These are phyloP conservation scores for Starmerella bombi DNA, from an alignment of 805 yeast species.

Conservation along the genomic window DNA sequence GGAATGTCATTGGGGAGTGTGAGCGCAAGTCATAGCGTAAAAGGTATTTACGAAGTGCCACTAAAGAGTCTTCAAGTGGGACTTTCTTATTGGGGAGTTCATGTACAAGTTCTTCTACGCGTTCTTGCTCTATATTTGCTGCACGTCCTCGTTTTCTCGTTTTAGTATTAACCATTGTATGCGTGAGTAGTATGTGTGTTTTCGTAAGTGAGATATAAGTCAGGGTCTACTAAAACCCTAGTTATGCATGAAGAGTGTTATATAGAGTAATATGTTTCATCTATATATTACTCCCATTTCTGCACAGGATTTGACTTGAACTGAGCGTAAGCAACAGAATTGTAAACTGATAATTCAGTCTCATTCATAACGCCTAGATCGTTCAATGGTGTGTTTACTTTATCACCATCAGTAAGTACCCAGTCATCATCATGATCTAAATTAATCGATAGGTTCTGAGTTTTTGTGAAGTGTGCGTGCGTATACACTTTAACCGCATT, in stretches of 20 bases:
- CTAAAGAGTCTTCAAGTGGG: slow-evolving; percentile 37
- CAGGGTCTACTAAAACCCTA: neutral
- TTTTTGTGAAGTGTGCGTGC: slow-evolving; percentile 88
- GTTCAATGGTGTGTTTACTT: slow-evolving; percentile 32
- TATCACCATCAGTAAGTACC: slow-evolving; percentile 34
- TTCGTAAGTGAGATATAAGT: neutral
- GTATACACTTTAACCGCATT: slow-evolving; percentile 78
- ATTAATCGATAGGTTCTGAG: slow-evolving; percentile 82
- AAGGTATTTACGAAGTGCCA: slow-evolving; percentile 57
- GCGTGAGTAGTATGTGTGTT: too few species aligned
- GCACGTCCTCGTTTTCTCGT: slow-evolving; percentile 13
- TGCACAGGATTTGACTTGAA: slow-evolving; percentile 78
- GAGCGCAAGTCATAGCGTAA: slow-evolving; percentile 42
- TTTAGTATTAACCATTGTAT: slow-evolving; percentile 14
- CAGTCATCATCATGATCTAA: slow-evolving; percentile 73
- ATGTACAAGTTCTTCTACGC: slow-evolving; percentile 4
- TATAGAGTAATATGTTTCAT: too few species aligned
- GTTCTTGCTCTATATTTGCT: neutral
- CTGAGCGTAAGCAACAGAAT: slow-evolving; percentile 46
- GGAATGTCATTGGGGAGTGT: slow-evolving; percentile 49
- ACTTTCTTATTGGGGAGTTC: neutral
- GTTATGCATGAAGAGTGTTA: neutral
- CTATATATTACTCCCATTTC: slow-evolving; percentile 53
- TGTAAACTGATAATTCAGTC: slow-evolving; percentile 80
- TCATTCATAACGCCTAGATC: slow-evolving; percentile 57